Percentiles rank a stretch among this genome's conserved stretches.
Evolutionary conservation across 2,329 filamentous ascomycete species (phyloP).

Genomic region (Hymenoscyphus scutula): DNA sequence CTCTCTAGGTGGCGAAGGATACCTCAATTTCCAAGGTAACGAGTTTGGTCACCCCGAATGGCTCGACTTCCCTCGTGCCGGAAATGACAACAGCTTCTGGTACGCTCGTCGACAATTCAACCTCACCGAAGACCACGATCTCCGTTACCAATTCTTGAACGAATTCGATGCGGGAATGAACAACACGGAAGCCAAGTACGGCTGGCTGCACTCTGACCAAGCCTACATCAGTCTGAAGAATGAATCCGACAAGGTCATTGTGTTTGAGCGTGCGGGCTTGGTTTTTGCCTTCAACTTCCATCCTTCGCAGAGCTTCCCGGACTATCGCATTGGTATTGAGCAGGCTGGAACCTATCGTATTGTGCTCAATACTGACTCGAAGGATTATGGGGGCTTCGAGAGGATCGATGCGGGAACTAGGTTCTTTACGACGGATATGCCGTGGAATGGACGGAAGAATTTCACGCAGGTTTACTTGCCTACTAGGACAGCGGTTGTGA

Average conservation of each 20-base stretch:
- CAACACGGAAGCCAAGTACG: constrained; percentile 78
- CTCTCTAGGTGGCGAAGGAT: constrained; percentile 87
- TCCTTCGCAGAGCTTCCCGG: constrained; percentile 76
- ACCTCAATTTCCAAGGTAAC: constrained; percentile 98
- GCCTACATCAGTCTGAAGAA: constrained; percentile 94
- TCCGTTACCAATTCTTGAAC: constrained; percentile 90
- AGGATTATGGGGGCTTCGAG: constrained; percentile 74
- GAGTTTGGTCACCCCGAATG: constrained; percentile 98
- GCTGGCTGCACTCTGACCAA: constrained; percentile 83
- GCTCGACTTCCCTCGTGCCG: constrained; percentile 95
- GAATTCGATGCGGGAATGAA: constrained; percentile 95
- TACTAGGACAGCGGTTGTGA: constrained; percentile 76
- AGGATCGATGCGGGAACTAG: constrained; percentile 76
- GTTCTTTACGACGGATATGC: constrained; percentile 88
- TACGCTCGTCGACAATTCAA: constrained; percentile 93
- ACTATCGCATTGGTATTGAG: constrained; percentile 90
- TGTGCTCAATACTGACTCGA: constrained; percentile 77
- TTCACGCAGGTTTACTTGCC: constrained; percentile 92
- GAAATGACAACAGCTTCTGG: constrained; percentile 91
- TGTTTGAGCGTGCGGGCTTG: constrained; percentile 88
- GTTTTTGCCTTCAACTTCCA: constrained; percentile 98
- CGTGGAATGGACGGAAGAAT: constrained; percentile 88
- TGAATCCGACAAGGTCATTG: constrained; percentile 88
- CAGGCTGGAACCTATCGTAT: constrained; percentile 80
- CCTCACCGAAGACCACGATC: constrained; percentile 77